phyloP scores from a whole-genome alignment of 306 rosid species.

The Rubus parviflorus region DNA sequence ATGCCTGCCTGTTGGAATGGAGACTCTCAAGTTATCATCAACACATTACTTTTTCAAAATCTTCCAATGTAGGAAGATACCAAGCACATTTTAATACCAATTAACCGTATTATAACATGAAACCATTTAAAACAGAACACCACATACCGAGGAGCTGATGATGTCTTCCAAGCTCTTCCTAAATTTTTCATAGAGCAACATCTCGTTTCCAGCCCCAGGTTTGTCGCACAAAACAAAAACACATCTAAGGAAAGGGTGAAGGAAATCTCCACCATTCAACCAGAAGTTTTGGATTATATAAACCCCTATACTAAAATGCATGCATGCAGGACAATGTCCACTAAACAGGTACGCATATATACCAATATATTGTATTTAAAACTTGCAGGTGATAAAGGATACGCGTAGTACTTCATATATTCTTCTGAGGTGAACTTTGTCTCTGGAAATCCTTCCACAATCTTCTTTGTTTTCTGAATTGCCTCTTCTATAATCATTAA shows the following conservation, averaged over 20 bases:
- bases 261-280: neutral
- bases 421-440: conserved; percentile 9
- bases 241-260: neutral
- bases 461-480: conserved; percentile 1
- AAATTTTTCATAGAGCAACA: neutral
- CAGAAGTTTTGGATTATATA: neutral
- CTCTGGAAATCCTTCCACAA: conserved; percentile 1
- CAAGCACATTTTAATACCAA: neutral
- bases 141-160: neutral
- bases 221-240: neutral
- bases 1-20: neutral
- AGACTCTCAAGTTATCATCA: neutral
- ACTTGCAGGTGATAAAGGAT: neutral
- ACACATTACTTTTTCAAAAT: neutral
- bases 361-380: neutral
- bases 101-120: neutral
- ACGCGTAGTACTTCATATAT: conserved; percentile 1
- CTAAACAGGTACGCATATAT: neutral
- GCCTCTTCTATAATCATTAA: neutral
- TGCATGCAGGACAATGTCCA: neutral
- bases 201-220: neutral
- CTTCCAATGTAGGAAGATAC: neutral
- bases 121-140: neutral
- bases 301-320: neutral
- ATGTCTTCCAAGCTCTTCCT: conserved; percentile 1